These are phyloP conservation scores for Triadica sebifera DNA, from an alignment of 345 rosid genomes.

Conservation along the genomic window DNA sequence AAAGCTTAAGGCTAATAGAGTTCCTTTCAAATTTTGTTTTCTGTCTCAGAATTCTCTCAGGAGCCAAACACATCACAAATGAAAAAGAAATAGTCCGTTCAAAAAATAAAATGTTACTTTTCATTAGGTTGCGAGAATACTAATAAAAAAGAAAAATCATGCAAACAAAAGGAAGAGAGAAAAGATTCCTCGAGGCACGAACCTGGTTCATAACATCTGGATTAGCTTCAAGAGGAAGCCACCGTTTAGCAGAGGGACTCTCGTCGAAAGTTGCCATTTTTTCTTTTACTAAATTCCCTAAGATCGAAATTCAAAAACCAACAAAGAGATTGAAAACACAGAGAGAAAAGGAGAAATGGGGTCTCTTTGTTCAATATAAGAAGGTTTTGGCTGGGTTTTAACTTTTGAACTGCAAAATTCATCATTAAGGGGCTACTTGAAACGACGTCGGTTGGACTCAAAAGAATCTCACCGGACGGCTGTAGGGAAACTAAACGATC, in stretches of 20 bases:
- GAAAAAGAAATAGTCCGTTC: background rate
- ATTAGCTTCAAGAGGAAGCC: slow-evolving; percentile 99
- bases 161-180: background rate
- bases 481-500: too few relatives aligned
- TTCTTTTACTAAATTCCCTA: background rate
- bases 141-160: background rate
- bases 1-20: background rate
- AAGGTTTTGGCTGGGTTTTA: slow-evolving; percentile 9
- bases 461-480: too few relatives aligned
- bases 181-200: background rate
- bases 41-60: background rate
- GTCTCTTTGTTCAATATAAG: too few relatives aligned
- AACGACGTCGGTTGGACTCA: too few relatives aligned
- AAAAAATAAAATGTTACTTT: background rate
- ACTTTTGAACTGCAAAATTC: too few relatives aligned
- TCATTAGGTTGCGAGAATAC: background rate
- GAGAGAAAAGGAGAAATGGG: background rate
- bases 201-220: slow-evolving; percentile 99
- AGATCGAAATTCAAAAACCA: background rate
- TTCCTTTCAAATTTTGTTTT: background rate
- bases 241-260: slow-evolving; percentile 60
- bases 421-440: too few relatives aligned
- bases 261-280: slow-evolving; percentile 59
- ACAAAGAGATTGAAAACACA: background rate
- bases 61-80: slow-evolving; percentile 19